Evolutionary conservation across 192 early-diverging fungal genomes (phyloP), one percentile per base, ranked within the genome.

Genomic region (Backusella circina): DNA sequence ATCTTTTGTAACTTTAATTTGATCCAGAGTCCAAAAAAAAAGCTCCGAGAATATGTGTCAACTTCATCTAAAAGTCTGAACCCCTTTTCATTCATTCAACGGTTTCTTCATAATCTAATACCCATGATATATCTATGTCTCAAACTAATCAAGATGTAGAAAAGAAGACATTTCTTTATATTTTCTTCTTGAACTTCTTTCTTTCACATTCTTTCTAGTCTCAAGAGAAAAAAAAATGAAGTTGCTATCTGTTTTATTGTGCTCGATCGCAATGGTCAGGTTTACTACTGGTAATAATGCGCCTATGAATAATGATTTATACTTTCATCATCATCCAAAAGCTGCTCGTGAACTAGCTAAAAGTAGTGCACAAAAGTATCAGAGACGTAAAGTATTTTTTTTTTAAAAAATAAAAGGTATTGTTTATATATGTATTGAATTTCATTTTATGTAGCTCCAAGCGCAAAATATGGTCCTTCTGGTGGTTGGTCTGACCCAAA

Each of bases 311-410:
- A 71, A 71, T 16, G 71, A 73, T 61, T 36, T 73, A 10, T 73
- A 73, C 57, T 73, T 37, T 61, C 51, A 61, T 38, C 71, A 73
- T 65, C 71, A 73, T 39, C 71, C 71, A 10, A 30, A 64, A 13
- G 30, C 2, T 9, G 70, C 47, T 71, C 67, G 8, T 68, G 67
- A 35, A 32, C 16, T 23, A 68, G 67, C 30, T 26, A 68, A 68
- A 32, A 68, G n/a, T 39, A 16, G n/a, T 21, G 35, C 32, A 5
- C 21, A 68, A 61, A 61, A 61, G 10, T 61, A 18, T 26, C 32
- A 36, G n/a, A 36, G 35, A n/a, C 38, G 26, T 30, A 39, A 44
- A 47, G 30, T 51, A 18, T 35, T 23, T 12, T 50, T 7, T 30
- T 32, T 44, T 44, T 21, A 15, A 41, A 41, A 38, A 10, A 31